Evolutionary conservation across 192 early-diverging fungal genomes (phyloP), one percentile per base, ranked within the genome.

Genomic region (Podila minutissima): DNA sequence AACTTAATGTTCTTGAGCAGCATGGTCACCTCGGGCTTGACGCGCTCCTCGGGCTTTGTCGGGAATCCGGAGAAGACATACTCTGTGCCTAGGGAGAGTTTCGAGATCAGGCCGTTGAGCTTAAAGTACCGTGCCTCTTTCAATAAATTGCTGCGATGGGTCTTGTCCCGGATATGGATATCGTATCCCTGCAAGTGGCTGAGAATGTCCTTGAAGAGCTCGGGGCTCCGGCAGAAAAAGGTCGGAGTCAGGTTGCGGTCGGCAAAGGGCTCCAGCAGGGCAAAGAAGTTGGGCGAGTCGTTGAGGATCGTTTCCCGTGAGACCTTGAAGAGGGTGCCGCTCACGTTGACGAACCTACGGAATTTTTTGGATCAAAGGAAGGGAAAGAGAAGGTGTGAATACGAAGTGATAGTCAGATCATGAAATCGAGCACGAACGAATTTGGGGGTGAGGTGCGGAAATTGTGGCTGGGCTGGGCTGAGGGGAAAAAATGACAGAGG

Each of bases 171-270:
- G 55, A 90, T 83, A 17, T 78, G 65, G n/a, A 90, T 84, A 9
- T 87, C 84, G 32, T 90, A 90, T 19, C 89, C 89, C 61, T 86
- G 83, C 5, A 90, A 72, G 78, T 88, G 88, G 31, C 74, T 73
- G 15, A 90, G 37, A 37, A 90, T 86, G 26, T 88, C 89, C 24
- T 71, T 73, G 75, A 90, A 90, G 19, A 85, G 75, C 17, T 90
- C 87, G 0, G 89, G 89, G 15, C 84, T 83, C 53, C 89, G 82
- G 64, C 86, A 76, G 35, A 83, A 73, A 62, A 72, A 76, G 1
- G 68, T 68, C 15, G 72, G 69, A 0, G 67, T 77, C 4, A 71
- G 55, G 24, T 72, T 75, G 8, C 69, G 63, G 22, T 73, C 72
- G 10, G 69, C 51, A 59, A 67, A 83, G 26, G 71, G 69, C 70